Conservation (phyloP, 2,329 filamentous ascomycete species). For the Colletotrichum tabaci region DNA sequence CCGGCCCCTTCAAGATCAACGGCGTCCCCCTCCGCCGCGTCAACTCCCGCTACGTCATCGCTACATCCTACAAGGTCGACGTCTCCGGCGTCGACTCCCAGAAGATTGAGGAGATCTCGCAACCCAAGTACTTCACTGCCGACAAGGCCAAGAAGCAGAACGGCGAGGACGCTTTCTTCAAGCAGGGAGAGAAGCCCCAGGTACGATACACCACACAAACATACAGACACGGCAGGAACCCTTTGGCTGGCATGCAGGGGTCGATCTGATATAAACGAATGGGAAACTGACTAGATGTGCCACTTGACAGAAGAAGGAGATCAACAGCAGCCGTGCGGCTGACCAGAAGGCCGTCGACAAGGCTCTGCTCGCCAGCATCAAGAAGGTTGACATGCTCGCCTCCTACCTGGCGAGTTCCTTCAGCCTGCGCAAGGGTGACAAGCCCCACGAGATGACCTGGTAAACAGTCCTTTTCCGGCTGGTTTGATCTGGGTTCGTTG, state of each 20-base stretch:
- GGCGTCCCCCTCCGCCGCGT: conserved; percentile 96
- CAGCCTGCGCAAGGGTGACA: conserved; percentile 99
- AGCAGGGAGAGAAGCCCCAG: conserved; percentile 98
- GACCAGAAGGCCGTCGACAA: conserved; percentile 99
- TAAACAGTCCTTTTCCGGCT: conserved; percentile 66
- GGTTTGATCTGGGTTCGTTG: conserved; percentile 32
- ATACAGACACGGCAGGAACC: neutral
- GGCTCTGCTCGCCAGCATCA: conserved; percentile 93
- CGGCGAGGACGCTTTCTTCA: conserved; percentile 99
- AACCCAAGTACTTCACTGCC: conserved; percentile 93
- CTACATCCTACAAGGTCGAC: conserved; percentile 88
- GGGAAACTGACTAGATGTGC: conserved; percentile 45
- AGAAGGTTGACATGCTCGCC: conserved; percentile 96
- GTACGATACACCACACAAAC: conserved; percentile 67
- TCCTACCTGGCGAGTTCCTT: conserved; percentile 97
- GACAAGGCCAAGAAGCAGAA: conserved; percentile 97
- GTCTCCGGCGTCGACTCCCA: conserved; percentile 88
- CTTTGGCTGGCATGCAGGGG: neutral
- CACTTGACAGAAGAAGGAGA: conserved; percentile 89
- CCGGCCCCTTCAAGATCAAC: conserved; percentile 99
- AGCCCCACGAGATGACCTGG: conserved; percentile 99
- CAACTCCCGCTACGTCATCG: conserved; percentile 94
- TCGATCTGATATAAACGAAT: neutral
- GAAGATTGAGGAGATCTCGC: conserved; percentile 86
- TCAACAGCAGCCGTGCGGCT: conserved; percentile 89